Evolutionary conservation across 192 early-diverging fungal genomes (phyloP), one percentile per base, ranked within the genome.

Genomic region (Coemansia sp.): DNA sequence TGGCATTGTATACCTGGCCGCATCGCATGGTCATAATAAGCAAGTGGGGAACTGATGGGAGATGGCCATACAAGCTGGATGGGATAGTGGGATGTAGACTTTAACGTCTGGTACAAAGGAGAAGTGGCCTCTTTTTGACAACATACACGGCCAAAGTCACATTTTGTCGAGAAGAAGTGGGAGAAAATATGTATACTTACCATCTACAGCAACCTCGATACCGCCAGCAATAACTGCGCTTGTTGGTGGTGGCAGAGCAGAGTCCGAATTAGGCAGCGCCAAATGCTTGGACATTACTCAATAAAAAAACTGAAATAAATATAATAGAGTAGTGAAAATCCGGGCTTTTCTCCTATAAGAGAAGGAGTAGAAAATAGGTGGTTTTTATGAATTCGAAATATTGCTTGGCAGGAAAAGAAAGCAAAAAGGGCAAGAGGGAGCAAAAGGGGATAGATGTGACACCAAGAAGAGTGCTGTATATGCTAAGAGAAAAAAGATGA

Each of bases 231-330:
- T 69, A 37, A 66, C 66, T 44, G 74, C 54, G 50, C 74, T 77
- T 21, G 57, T 66, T 2, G 79, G 79, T 16, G 74, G 70, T 14
- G 79, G 79, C 54, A 71, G 21, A 1, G 79, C 67, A 31, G 51
- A 21, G 71, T 77, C 79, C 42, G 74, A 82, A 82, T 77, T 82
- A 17, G 66, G 42, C 62, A 70, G 19, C 11, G 61, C 34, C 50
- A 74, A 66, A 37, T 74, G 36, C 57, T 62, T 71, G 36, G 71
- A 59, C 79, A 77, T 80, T 80, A 44, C 67, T 53, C 45, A 33
- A 51, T 41, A 60, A 69, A 61, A 45, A 33, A 44, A 29, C 35
- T 45, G n/a, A 56, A 45, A 59, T 59, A 54, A 24, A 27, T 19
- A 62, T n/a, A 61, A 27, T 45, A 45, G 42, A 46, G 45, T 34